phyloP scores from a whole-genome alignment of 306 rosid species.

The Coriaria nepalensis region DNA sequence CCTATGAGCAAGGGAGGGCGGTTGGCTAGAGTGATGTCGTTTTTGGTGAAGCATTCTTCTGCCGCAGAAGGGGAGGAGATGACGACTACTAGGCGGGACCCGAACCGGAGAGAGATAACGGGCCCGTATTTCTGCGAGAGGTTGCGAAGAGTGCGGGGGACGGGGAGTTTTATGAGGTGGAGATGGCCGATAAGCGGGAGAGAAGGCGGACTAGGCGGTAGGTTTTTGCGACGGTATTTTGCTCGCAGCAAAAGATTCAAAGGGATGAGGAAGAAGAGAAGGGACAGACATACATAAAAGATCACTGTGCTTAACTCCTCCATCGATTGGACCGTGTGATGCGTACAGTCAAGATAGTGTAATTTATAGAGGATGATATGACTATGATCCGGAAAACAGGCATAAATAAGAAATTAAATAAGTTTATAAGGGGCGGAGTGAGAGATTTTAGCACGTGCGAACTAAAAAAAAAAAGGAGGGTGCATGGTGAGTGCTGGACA shows the following conservation, averaged over 20 bases:
- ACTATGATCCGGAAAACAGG: no score
- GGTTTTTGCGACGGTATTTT: slow-evolving; percentile 12
- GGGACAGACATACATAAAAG: slow-evolving; percentile 8
- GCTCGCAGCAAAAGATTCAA: slow-evolving; percentile 16
- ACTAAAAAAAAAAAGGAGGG: no score
- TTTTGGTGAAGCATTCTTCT: slow-evolving; percentile 62
- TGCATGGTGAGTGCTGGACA: no score
- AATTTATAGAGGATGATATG: no score
- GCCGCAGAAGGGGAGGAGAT: slow-evolving; percentile 34
- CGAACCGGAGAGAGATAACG: slow-evolving; percentile 20
- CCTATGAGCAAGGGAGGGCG: slow-evolving; percentile 15
- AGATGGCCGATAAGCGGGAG: slow-evolving; percentile 56
- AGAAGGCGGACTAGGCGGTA: slow-evolving; percentile 39
- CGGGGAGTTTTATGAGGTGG: slow-evolving; percentile 32
- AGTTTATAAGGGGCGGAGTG: no score
- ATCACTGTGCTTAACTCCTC: neutral
- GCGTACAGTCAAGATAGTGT: no score
- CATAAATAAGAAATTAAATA: no score
- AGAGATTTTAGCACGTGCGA: no score
- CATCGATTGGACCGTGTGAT: no score
- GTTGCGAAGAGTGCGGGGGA: slow-evolving; percentile 22
- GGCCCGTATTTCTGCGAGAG: slow-evolving; percentile 41
- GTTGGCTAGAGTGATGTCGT: slow-evolving; percentile 48
- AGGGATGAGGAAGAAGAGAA: slow-evolving; percentile 18
- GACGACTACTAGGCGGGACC: slow-evolving; percentile 25